Percentiles rank a stretch among this genome's conserved stretches.
Evolutionary conservation across 2,329 filamentous ascomycete genomes (phyloP).

Genomic region (Pseudopithomyces chartarum): DNA sequence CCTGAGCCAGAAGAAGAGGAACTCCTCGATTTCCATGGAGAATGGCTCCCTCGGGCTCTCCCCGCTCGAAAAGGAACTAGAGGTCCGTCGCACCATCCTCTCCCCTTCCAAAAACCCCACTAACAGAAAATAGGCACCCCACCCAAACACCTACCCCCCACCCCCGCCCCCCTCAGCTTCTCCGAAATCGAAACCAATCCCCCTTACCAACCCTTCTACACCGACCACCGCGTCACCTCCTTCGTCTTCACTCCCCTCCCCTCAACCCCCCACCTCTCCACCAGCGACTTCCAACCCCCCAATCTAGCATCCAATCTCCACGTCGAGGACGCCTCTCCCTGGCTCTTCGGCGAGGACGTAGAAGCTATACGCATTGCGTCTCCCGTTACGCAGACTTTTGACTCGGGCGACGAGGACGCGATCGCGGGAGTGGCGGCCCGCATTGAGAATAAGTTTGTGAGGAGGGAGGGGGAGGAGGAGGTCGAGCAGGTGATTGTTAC

Average conservation of each 20-base stretch:
- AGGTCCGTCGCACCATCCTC: not conserved
- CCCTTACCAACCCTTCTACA: slow-evolving; percentile 95
- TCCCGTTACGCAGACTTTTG: slow-evolving; percentile 42
- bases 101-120: not conserved
- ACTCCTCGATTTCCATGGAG: slow-evolving; percentile 33
- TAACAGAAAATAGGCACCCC: not conserved
- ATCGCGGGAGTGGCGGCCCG: slow-evolving; percentile 56
- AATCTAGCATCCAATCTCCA: slow-evolving; percentile 36
- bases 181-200: slow-evolving; percentile 96
- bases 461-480: slow-evolving; percentile 59
- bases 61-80: slow-evolving; percentile 27
- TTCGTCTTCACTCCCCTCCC: slow-evolving; percentile 63
- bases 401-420: slow-evolving; percentile 48
- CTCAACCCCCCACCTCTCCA: slow-evolving; percentile 24
- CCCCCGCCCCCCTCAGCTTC: slow-evolving; percentile 61
- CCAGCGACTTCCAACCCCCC: slow-evolving; percentile 31
- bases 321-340: slow-evolving; percentile 44
- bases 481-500: slow-evolving; percentile 83
- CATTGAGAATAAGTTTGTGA: slow-evolving; percentile 52
- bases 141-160: slow-evolving; percentile 14
- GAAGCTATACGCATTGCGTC: slow-evolving; percentile 53
- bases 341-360: slow-evolving; percentile 61
- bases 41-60: slow-evolving; percentile 41
- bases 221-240: slow-evolving; percentile 81
- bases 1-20: slow-evolving; percentile 35